A percentile compares a stretch with the other conserved stretches of the same genome.
Evolutionary conservation across 208 protist species (phyloP).

Genomic region (Tetramitus jugosus): DNA sequence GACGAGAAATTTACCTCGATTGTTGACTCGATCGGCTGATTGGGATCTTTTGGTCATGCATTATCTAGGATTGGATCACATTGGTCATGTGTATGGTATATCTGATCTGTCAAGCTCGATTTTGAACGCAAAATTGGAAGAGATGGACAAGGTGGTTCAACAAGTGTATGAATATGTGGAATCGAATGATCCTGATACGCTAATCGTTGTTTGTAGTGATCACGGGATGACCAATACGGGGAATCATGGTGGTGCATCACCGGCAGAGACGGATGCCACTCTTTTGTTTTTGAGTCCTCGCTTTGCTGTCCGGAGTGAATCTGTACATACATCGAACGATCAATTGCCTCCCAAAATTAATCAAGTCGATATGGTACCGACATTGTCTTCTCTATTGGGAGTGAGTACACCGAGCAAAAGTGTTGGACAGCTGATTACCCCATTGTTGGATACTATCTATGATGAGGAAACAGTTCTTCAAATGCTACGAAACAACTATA

Average conservation of each 20-base stretch:
- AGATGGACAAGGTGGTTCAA: background rate
- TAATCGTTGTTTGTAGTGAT: conserved; percentile 61
- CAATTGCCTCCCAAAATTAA: background rate
- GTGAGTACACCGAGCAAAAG: background rate
- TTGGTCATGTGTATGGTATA: conserved; percentile 51
- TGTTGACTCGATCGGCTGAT: background rate
- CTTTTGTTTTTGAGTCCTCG: conserved; percentile 11
- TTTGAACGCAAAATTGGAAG: background rate
- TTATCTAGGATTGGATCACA: conserved; percentile 70
- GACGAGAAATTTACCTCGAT: conserved; percentile 6
- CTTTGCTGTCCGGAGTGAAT: background rate
- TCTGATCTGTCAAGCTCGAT: conserved; percentile 32
- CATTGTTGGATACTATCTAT: background rate
- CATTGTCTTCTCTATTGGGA: background rate
- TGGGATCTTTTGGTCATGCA: conserved; percentile 61
- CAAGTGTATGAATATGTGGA: conserved; percentile 40
- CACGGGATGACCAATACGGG: conserved; percentile 67
- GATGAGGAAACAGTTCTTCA: background rate
- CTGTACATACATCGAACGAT: background rate
- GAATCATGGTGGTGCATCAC: conserved; percentile 56
- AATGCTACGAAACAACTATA: background rate
- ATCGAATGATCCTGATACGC: conserved; percentile 31
- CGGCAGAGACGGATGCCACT: conserved; percentile 39
- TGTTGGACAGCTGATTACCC: background rate
- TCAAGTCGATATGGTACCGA: conserved; percentile 17